Percentiles rank a stretch among this genome's conserved stretches.
Evolutionary conservation across 1,139 yeast genomes (phyloP).

Genomic region (Sugiyamaella castrensis): DNA sequence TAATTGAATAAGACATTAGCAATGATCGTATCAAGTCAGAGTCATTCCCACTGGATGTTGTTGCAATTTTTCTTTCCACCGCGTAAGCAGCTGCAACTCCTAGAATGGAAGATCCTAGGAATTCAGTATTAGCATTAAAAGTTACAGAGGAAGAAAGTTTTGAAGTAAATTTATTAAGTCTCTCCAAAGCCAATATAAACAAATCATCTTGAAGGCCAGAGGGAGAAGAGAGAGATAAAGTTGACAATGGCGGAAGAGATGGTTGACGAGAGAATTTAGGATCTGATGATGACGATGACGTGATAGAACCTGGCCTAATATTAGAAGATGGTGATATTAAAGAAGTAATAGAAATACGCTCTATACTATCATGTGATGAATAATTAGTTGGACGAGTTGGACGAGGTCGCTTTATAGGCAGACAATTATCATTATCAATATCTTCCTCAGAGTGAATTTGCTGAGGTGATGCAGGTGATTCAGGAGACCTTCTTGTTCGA

Average conservation of each 20-base stretch:
- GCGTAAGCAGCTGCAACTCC: conserved; percentile 57
- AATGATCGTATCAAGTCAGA: conserved; percentile 17
- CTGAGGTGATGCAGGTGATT: no score
- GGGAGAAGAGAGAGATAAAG: conserved; percentile 13
- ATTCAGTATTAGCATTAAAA: conserved; percentile 41
- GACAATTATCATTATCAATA: not conserved
- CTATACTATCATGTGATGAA: conserved; percentile 2
- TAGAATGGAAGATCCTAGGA: conserved; percentile 56
- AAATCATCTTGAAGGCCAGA: conserved; percentile 8
- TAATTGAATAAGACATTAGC: conserved; percentile 18
- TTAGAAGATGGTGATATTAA: conserved; percentile 10
- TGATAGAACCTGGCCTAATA: not conserved
- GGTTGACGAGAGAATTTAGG: not conserved
- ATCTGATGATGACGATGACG: no score
- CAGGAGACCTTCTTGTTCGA: no score
- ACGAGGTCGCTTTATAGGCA: conserved; percentile 2
- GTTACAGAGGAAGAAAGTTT: conserved; percentile 9
- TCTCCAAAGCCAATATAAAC: conserved; percentile 13
- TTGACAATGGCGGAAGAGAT: conserved; percentile 16
- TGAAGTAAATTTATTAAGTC: conserved; percentile 13
- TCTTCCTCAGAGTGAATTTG: not conserved
- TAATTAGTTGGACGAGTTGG: conserved; percentile 3
- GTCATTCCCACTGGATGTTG: conserved; percentile 2
- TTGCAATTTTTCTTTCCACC: conserved; percentile 42
- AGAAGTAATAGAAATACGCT: conserved; percentile 14